Conservation (phyloP, 768 basidiomycete genomes). For the Amanita polypyramis region DNA sequence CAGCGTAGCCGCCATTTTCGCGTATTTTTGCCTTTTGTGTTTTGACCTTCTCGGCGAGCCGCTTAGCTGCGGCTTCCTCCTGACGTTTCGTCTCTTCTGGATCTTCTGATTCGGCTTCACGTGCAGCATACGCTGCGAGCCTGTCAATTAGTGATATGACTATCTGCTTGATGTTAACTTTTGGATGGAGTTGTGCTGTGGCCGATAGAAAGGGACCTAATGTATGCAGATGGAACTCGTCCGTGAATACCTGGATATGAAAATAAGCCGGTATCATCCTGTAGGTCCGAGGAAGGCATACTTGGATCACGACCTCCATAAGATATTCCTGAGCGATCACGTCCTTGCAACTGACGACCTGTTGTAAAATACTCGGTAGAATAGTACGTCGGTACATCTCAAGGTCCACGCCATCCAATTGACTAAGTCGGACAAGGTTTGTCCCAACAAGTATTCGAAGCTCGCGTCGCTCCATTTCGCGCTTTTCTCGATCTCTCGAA, state of each 20-base stretch:
- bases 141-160: slow-evolving; percentile 97
- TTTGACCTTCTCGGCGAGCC: slow-evolving; percentile 82
- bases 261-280: slow-evolving; percentile 1
- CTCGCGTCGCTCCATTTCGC: slow-evolving; percentile 92
- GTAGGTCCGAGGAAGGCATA: slow-evolving; percentile 20
- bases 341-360: slow-evolving; percentile 97
- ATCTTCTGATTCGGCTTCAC: slow-evolving; percentile 94
- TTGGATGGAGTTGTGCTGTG: slow-evolving; percentile 92
- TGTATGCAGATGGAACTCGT: slow-evolving; percentile 95
- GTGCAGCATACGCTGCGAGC: slow-evolving; percentile 89
- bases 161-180: slow-evolving; percentile 97
- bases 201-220: slow-evolving; percentile 95
- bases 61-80: slow-evolving; percentile 85
- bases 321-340: slow-evolving; percentile 98
- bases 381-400: slow-evolving; percentile 83
- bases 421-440: slow-evolving; percentile 90
- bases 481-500: slow-evolving; percentile 93
- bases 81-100: slow-evolving; percentile 90
- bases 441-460: slow-evolving; percentile 95
- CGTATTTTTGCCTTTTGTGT: slow-evolving; percentile 55
- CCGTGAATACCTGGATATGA: slow-evolving; percentile 78
- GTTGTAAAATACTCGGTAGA: slow-evolving; percentile 88
- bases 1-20: slow-evolving; percentile 30
- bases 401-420: slow-evolving; percentile 93
- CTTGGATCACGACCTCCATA: slow-evolving; percentile 99